These are phyloP conservation scores for Halteria grandinella DNA, from an alignment of 73 alveolate species.

Conservation along the genomic window DNA sequence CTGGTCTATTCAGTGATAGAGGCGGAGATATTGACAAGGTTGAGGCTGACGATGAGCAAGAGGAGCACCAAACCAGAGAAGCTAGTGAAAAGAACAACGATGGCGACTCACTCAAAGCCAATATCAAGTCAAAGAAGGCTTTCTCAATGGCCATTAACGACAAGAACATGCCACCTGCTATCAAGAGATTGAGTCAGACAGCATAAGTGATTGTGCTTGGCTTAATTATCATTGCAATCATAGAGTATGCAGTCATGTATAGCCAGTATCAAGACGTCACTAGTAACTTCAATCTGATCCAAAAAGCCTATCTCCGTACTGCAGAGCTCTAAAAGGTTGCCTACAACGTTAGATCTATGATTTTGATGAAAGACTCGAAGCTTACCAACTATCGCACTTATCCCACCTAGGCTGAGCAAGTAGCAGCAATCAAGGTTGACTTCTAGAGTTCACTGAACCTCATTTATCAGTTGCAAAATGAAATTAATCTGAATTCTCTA, in stretches of 20 bases:
- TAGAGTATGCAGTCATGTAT: conserved; percentile 40
- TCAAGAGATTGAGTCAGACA: conserved; percentile 38
- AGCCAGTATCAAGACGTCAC: conserved; percentile 26
- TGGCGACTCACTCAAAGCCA: conserved; percentile 18
- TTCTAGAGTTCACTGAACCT: conserved; percentile 30
- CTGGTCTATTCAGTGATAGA: conserved; percentile 39
- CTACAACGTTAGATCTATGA: conserved; percentile 47
- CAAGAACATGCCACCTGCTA: conserved; percentile 51
- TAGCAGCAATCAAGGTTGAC: conserved; percentile 22
- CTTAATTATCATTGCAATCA: conserved; percentile 43
- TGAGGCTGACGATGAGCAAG: conserved; percentile 49
- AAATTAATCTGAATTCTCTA: conserved; percentile 23
- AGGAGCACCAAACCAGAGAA: conserved; percentile 1
- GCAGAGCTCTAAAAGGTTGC: conserved; percentile 59
- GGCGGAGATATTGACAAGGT: conserved; percentile 34
- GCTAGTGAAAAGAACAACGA: conserved; percentile 19
- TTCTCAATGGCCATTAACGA: conserved; percentile 56
- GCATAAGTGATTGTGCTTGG: conserved; percentile 31
- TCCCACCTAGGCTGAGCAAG: not conserved
- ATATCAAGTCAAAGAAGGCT: conserved; percentile 43
- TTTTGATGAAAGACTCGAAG: conserved; percentile 27
- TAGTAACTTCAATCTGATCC: conserved; percentile 31
- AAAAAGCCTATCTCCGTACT: conserved; percentile 20
- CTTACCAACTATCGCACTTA: not conserved
- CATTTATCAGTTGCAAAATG: conserved; percentile 34